These are phyloP conservation scores for Heliocybe sulcata DNA, from an alignment of 1,284 basidiomycete species.

Conservation along the genomic window DNA sequence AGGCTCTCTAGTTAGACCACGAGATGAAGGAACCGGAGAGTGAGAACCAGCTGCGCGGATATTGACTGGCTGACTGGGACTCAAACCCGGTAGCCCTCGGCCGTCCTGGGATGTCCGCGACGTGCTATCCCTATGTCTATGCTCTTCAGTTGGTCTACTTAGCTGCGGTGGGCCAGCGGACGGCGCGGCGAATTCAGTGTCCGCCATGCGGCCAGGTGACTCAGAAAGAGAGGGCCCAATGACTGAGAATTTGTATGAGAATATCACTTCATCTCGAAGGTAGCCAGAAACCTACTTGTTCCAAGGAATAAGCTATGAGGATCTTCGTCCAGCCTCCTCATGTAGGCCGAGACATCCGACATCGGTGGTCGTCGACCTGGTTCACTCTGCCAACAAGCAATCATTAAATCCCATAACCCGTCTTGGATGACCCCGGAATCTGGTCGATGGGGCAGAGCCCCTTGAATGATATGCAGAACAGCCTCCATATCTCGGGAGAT, in stretches of 20 bases:
- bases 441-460: constrained; percentile 24
- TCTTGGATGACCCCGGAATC: constrained; percentile 19
- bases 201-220: constrained; percentile 3
- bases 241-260: background rate
- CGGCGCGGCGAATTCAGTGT: background rate
- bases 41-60: too few relatives aligned
- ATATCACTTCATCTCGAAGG: background rate
- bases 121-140: too few relatives aligned
- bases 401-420: constrained; percentile 31
- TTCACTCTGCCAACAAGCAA: constrained; percentile 29
- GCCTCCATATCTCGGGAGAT: constrained; percentile 22
- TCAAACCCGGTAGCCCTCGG: too few relatives aligned
- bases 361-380: constrained; percentile 32
- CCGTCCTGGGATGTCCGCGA: too few relatives aligned
- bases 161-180: background rate
- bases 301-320: background rate
- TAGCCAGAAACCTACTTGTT: background rate
- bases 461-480: constrained; percentile 20
- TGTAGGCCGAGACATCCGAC: constrained; percentile 19
- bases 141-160: too few relatives aligned
- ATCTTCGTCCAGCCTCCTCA: constrained; percentile 6
- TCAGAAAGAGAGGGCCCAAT: background rate
- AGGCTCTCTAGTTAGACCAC: too few relatives aligned
- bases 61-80: too few relatives aligned
- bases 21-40: too few relatives aligned